phyloP scores from a whole-genome alignment of 768 basidiomycete species.

The Pulveroboletus sp. region DNA sequence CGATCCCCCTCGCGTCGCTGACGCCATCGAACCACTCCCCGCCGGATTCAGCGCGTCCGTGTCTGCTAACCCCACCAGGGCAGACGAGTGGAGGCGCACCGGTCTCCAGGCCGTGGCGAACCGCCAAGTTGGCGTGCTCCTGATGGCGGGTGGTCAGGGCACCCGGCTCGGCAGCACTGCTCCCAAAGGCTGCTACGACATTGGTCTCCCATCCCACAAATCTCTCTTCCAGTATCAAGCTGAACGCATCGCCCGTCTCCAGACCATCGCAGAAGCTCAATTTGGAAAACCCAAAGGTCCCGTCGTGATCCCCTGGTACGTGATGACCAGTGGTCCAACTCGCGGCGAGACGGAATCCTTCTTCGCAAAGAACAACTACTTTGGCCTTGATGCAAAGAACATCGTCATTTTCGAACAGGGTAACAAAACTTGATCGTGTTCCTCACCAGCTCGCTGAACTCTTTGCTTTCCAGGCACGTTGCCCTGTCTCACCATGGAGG shows the following conservation, averaged over 20 bases:
- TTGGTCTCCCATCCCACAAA: conserved; percentile 90
- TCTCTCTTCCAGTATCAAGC: conserved; percentile 96
- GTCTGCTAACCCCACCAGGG: conserved; percentile 50
- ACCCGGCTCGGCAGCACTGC: conserved; percentile 88
- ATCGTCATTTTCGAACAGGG: conserved; percentile 98
- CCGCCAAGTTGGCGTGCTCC: conserved; percentile 88
- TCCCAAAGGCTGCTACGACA: conserved; percentile 98
- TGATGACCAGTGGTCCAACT: conserved; percentile 99
- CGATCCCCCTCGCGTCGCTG: conserved; percentile 37
- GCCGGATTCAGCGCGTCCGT: conserved; percentile 68
- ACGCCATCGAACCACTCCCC: conserved; percentile 79
- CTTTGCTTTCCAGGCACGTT: conserved; percentile 69
- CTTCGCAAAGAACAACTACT: conserved; percentile 74
- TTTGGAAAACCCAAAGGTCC: conserved; percentile 50
- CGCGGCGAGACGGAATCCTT: conserved; percentile 81
- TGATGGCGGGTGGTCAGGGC: conserved; percentile 99
- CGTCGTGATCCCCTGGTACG: conserved; percentile 91
- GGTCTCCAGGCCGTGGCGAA: conserved; percentile 80
- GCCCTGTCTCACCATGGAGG: conserved; percentile 91
- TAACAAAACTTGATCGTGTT: conserved; percentile 32
- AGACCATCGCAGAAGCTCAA: conserved; percentile 66
- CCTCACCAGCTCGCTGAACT: neutral
- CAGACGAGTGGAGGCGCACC: conserved; percentile 67
- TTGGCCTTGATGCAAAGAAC: conserved; percentile 76
- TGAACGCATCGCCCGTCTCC: conserved; percentile 87